A percentile compares a stretch with the other conserved stretches of the same genome.
phyloP scores from a whole-genome alignment of 176 grass and related monocot genomes.

The Poa pratensis region DNA sequence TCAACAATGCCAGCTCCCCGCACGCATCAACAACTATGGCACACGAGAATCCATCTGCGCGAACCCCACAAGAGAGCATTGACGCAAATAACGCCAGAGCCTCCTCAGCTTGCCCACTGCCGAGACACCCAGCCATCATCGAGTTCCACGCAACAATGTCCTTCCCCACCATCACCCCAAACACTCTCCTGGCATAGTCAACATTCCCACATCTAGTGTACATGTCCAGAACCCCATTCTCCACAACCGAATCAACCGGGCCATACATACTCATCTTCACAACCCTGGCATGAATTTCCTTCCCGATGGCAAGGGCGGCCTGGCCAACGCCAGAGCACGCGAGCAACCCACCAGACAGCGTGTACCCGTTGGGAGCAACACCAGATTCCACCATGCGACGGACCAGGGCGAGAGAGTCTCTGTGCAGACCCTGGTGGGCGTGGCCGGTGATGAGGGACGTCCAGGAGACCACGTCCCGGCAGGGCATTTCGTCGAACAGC shows the following conservation, averaged over 20 bases:
- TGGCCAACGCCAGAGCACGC: conserved; percentile 40
- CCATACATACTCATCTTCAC: conserved; percentile 39
- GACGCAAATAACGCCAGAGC: conserved; percentile 42
- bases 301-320: conserved; percentile 37
- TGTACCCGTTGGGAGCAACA: conserved; percentile 49
- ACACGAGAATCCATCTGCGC: conserved; percentile 53
- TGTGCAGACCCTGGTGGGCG: conserved; percentile 42
- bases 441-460: conserved; percentile 65
- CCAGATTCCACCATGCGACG: conserved; percentile 31
- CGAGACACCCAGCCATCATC: conserved; percentile 57
- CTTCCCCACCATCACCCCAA: conserved; percentile 44
- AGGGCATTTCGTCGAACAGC: conserved; percentile 64
- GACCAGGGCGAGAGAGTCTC: conserved; percentile 29
- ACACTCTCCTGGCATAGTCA: conserved; percentile 36
- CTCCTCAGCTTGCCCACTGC: conserved; percentile 52
- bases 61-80: conserved; percentile 42
- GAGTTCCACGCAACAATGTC: conserved; percentile 58
- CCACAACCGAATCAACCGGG: conserved; percentile 41
- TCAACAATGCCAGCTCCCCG: conserved; percentile 48
- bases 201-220: conserved; percentile 47
- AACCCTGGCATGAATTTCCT: conserved; percentile 59
- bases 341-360: conserved; percentile 51
- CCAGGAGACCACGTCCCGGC: conserved; percentile 61
- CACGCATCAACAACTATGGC: conserved; percentile 54
- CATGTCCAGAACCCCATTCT: conserved; percentile 66